Percentiles rank a stretch among this genome's conserved stretches.
These are phyloP conservation scores for Sclerotinia borealis DNA, from an alignment of 2,329 filamentous ascomycete genomes.

Conservation along the genomic window DNA sequence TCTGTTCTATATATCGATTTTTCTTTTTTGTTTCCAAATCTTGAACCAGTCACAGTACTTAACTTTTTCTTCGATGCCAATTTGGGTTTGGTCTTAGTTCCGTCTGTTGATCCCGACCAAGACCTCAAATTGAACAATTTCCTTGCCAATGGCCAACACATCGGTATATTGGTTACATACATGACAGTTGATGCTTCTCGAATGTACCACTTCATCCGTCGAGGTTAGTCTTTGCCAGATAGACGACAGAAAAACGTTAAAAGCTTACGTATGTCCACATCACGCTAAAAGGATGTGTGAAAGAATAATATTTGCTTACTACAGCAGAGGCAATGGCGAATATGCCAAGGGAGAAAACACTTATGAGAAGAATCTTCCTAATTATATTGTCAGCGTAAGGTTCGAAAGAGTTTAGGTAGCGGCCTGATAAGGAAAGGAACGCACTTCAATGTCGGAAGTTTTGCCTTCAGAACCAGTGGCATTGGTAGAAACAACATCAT, in stretches of 20 bases:
- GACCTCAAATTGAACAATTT: slow-evolving; percentile 5
- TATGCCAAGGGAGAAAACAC: slow-evolving; percentile 40
- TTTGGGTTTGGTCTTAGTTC: neutral
- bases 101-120: neutral
- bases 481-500: slow-evolving; percentile 54
- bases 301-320: slow-evolving; percentile 45
- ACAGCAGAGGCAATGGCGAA: slow-evolving; percentile 47
- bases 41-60: neutral
- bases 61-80: neutral
- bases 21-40: neutral
- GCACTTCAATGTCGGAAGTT: slow-evolving; percentile 34
- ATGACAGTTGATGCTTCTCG: slow-evolving; percentile 48
- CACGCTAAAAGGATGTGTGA: slow-evolving; percentile 32
- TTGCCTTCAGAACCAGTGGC: slow-evolving; percentile 41
- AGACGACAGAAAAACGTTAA: slow-evolving; percentile 5
- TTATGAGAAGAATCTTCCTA: slow-evolving; percentile 46
- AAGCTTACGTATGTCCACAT: slow-evolving; percentile 25
- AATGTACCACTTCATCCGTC: slow-evolving; percentile 42
- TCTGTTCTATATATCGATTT: neutral
- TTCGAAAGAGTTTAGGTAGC: neutral
- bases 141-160: slow-evolving; percentile 40
- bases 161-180: slow-evolving; percentile 47
- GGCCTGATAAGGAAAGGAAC: slow-evolving; percentile 36
- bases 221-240: neutral
- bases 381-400: neutral